Conservation (phyloP, 768 basidiomycete species). For the Boletus rubropictus region DNA sequence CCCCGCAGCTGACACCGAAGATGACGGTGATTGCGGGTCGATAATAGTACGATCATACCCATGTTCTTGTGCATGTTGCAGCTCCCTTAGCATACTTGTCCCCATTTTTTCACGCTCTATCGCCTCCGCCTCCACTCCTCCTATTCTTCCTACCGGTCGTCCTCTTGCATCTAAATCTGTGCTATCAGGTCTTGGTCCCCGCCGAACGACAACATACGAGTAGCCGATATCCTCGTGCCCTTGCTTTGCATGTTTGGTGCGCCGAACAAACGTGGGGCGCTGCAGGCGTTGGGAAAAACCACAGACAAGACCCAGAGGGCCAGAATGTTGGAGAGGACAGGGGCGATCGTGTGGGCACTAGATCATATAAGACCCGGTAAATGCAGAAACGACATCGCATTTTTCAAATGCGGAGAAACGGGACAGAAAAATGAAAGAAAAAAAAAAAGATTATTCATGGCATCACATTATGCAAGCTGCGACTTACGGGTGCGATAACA, state of each 20-base stretch:
- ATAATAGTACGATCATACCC: constrained; percentile 10
- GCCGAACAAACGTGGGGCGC: constrained; percentile 77
- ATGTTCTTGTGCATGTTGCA: constrained; percentile 20
- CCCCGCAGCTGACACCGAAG: constrained; percentile 11
- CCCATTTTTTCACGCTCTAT: constrained; percentile 22
- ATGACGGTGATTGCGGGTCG: constrained; percentile 26
- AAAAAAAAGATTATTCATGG: neutral
- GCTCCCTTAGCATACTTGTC: constrained; percentile 21
- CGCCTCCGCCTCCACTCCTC: constrained; percentile 27
- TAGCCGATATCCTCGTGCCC: constrained; percentile 88
- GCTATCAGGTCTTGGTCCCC: constrained; percentile 61
- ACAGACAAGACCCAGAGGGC: constrained; percentile 54
- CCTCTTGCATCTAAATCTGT: constrained; percentile 3
- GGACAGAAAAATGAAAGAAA: neutral
- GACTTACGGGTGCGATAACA: constrained; percentile 81
- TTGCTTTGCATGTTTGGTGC: constrained; percentile 77
- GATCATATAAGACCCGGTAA: constrained; percentile 2
- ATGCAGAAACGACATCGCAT: constrained; percentile 3
- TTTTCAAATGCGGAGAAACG: constrained; percentile 18
- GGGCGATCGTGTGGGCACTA: constrained; percentile 88
- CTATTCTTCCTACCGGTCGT: constrained; percentile 23
- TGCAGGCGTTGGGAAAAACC: constrained; percentile 86
- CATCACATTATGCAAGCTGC: neutral
- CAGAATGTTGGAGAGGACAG: constrained; percentile 71
- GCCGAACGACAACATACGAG: constrained; percentile 83